phyloP scores from a whole-genome alignment of 805 yeast genomes.

The Kuraishia cidri region DNA sequence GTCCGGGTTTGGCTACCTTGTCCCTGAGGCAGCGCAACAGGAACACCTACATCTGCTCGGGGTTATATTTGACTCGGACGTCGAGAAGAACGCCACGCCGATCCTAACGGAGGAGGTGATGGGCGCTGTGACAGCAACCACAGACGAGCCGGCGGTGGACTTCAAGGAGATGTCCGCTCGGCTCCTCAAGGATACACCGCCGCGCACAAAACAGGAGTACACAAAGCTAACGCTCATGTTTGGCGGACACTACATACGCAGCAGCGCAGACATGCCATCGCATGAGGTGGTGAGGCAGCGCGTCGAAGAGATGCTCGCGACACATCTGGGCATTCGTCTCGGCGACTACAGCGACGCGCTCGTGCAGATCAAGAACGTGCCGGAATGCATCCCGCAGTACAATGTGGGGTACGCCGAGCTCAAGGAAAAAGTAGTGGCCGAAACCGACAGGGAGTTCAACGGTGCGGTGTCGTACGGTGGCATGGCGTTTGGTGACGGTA shows the following conservation, averaged over 20 bases:
- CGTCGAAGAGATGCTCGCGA: conserved; percentile 22
- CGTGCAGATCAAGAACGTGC: conserved; percentile 31
- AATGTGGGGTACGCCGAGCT: conserved; percentile 55
- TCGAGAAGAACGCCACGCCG: conserved; percentile 45
- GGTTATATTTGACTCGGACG: conserved; percentile 83
- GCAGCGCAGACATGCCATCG: conserved; percentile 2
- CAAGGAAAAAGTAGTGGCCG: conserved; percentile 22
- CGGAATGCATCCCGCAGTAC: conserved; percentile 72
- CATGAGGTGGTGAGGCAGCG: conserved; percentile 3
- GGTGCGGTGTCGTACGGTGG: conserved; percentile 59
- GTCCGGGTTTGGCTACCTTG: conserved; percentile 80
- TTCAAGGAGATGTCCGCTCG: not conserved
- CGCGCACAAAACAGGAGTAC: conserved; percentile 19
- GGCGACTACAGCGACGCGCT: conserved; percentile 11
- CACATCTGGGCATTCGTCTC: conserved; percentile 26
- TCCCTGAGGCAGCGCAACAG: conserved; percentile 48
- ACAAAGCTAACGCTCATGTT: conserved; percentile 83
- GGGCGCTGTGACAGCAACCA: not conserved
- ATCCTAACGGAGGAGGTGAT: conserved; percentile 8
- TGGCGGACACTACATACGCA: conserved; percentile 57
- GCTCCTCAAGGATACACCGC: not conserved
- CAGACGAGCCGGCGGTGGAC: not conserved
- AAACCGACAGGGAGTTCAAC: conserved; percentile 23
- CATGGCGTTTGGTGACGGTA: conserved; percentile 69
- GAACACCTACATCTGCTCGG: conserved; percentile 58